phyloP scores from a whole-genome alignment of 148 eudicot species.

The Vaccinium macrocarpon region DNA sequence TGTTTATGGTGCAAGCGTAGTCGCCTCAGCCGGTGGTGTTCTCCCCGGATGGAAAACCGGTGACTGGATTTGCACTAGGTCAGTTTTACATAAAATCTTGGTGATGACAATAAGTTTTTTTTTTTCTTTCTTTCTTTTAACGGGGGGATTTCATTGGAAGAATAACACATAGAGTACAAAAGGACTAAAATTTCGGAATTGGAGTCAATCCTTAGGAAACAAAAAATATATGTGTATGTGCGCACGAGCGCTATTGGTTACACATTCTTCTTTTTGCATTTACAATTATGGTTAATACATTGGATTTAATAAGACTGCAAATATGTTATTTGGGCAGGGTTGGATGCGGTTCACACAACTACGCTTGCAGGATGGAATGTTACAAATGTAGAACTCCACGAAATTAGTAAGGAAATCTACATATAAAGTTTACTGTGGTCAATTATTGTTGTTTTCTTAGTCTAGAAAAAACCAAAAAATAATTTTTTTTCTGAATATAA shows the following conservation, averaged over 20 bases:
- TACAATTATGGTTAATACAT: background rate
- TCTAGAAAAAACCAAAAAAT: background rate
- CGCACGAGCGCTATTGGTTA: too few relatives aligned
- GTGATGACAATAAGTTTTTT: too few relatives aligned
- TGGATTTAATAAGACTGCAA: background rate
- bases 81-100: background rate
- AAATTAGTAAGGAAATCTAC: slow-evolving; percentile 31
- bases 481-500: background rate
- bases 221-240: too few relatives aligned
- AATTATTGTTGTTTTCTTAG: background rate
- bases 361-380: slow-evolving; percentile 65
- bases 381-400: slow-evolving; percentile 50
- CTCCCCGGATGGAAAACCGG: slow-evolving; percentile 88
- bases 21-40: slow-evolving; percentile 32
- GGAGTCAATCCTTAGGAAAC: too few relatives aligned
- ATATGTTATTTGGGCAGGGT: slow-evolving; percentile 27
- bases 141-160: too few relatives aligned
- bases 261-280: too few relatives aligned
- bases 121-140: too few relatives aligned
- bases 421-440: too few relatives aligned
- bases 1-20: slow-evolving; percentile 33
- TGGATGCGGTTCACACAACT: slow-evolving; percentile 69
- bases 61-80: slow-evolving; percentile 83
- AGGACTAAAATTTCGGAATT: too few relatives aligned
- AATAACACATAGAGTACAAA: too few relatives aligned